Evolutionary conservation across 2,329 filamentous ascomycete genomes (phyloP), one percentile per base, ranked within the genome.

Genomic region (Colletotrichum sp.): DNA sequence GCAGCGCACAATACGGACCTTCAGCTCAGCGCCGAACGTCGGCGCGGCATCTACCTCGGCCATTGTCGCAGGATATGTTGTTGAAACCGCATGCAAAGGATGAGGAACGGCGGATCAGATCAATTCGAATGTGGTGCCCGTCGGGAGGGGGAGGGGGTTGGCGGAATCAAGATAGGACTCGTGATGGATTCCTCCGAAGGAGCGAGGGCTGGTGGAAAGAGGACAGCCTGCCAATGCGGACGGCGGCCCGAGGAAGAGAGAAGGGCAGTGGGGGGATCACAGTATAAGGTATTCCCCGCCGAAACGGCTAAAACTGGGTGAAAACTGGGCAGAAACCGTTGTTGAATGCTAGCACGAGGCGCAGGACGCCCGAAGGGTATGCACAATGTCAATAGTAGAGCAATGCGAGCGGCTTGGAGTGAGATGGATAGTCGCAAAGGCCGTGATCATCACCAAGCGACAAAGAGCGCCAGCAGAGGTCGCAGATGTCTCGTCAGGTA

Each of bases 1-100:
- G 36, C 39, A 32, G 64, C 57, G 59, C 59, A 49, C 59, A 63
- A 74, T 60, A 83, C 87, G 78, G 88, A 96, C 96, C 94, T 98
- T 99, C 85, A 99, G 90, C 89, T 98, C 96, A 75, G 94, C 92
- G 87, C 97, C 97, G 86, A 99, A 98, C 81, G 95, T 95, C 83
- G 95, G 95, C 87, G 93, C 90, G 83, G 91, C 92, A 81, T 98
- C 95, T 86, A 95, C 91, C 86, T 96, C 95, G 83, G 94, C 93
- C 95, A 98, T 98, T 76, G 70, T 65, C 57, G 44, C 30, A 52
- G 30, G 28, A 34, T 65, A 30, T 60, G 65, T 49, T 44, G 65
- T 52, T 36, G 65, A 65, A 76, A 74, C 70, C 67, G 65, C 70
- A 65, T 74, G 71, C 70, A 74, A 65, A 64, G 34, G 6, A n/a